phyloP scores from a whole-genome alignment of 257 asterid species.

The Haberlea rhodopensis region DNA sequence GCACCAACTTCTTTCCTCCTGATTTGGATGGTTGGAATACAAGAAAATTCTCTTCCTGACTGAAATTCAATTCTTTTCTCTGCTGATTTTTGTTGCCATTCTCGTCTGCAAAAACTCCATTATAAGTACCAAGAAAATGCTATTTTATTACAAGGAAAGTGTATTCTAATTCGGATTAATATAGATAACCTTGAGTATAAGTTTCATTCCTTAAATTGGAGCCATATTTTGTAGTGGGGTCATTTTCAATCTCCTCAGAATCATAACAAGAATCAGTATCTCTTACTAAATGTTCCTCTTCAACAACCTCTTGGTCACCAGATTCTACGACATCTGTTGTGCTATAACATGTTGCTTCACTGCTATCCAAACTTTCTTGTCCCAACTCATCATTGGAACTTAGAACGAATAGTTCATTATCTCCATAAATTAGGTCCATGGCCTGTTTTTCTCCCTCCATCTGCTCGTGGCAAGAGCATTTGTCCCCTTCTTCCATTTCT shows the following conservation, averaged over 20 bases:
- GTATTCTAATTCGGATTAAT: not conserved
- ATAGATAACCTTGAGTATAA: slow-evolving; percentile 28
- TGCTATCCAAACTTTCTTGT: slow-evolving; percentile 28
- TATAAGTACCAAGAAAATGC: too few species aligned
- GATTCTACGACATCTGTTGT: slow-evolving; percentile 44
- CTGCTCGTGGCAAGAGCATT: slow-evolving; percentile 22
- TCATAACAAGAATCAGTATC: slow-evolving; percentile 41
- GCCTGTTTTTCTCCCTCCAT: slow-evolving; percentile 25
- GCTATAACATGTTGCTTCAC: slow-evolving; percentile 35
- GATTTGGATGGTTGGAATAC: slow-evolving; percentile 44
- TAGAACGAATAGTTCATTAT: slow-evolving; percentile 1
- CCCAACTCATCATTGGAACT: not conserved
- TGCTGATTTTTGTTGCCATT: too few species aligned
- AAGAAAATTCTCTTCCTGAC: slow-evolving; percentile 44
- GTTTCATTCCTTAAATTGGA: slow-evolving; percentile 19
- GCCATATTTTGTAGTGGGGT: slow-evolving; percentile 43
- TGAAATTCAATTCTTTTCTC: slow-evolving; percentile 30
- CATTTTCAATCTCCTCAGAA: slow-evolving; percentile 29
- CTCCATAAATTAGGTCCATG: slow-evolving; percentile 18
- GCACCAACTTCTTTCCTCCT: slow-evolving; percentile 50
- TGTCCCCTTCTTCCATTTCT: slow-evolving; percentile 36
- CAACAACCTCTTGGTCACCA: slow-evolving; percentile 31
- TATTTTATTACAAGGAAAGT: not conserved
- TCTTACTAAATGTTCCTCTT: slow-evolving; percentile 37
- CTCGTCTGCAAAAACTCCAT: too few species aligned